Evolutionary conservation across 2,329 filamentous ascomycete genomes (phyloP), one percentile per base, ranked within the genome.

Genomic region (Helminthosporium solani): DNA sequence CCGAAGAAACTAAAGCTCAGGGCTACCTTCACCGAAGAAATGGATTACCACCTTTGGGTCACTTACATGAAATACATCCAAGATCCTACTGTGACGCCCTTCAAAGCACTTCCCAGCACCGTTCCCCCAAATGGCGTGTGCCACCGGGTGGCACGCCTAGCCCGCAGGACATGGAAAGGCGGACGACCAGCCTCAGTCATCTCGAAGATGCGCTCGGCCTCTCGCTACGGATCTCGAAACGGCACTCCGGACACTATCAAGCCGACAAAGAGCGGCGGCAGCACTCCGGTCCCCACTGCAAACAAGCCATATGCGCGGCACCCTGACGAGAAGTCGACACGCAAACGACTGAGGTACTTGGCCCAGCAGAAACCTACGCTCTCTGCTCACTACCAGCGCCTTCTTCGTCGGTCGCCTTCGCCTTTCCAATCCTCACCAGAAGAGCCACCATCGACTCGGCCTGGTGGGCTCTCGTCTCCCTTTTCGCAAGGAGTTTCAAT

Each of bases 1-100:
- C 42, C 61, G 9, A 76, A 75, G 60, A 73, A 74, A 49, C 57
- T 72, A 42, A 77, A 73, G 60, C 64, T 71, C 28, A 68, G 66
- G 40, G 69, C 68, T 5, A 72, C 67, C 33, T 86, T 82, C 78
- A 83, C 78, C 4, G 70, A 77, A 34, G 81, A 83, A 41, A 85
- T 84, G 81, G 83, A 86, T 60, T 76, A 80, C 45, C 83, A 86
- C 59, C 68, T 86, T 25, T 85, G 83, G 82, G 79, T 82, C 61
- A 83, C 80, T 7, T 86, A 84, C 66, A 80, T 84, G 70, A 74
- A 77, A 42, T 85, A 84, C 61, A 71, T 85, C n/a, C 80, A 83
- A 50, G 82, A 85, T 63, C 83, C 83, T 16, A 82, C 79, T 3
- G 77, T 85, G 38, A 86, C 83, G 1, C 83, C 83, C 0, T 85